Evolutionary conservation across 1,284 basidiomycete genomes (phyloP).

Genomic region (Apiotrichum laibachii): DNA sequence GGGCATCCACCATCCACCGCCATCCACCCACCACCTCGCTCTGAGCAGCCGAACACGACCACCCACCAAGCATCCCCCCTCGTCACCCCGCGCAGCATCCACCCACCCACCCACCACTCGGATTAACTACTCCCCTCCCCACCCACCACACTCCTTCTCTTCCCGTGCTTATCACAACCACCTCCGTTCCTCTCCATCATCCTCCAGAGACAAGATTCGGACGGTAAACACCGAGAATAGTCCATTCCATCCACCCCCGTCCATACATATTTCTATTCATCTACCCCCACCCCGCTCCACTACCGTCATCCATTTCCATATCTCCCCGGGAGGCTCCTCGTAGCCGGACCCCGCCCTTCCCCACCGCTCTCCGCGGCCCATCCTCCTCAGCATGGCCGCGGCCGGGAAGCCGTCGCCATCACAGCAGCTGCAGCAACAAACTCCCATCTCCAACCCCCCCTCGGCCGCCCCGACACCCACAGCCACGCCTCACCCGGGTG

Average conservation of each 20-base stretch:
- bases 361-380: background rate
- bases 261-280: too few species aligned
- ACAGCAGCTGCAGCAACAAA: background rate
- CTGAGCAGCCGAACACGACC: too few species aligned
- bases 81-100: conserved; percentile 2
- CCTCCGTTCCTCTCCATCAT: background rate
- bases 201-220: too few species aligned
- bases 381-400: conserved; percentile 1
- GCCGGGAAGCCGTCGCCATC: conserved; percentile 7
- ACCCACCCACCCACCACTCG: conserved; percentile 2
- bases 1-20: too few species aligned
- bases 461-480: background rate
- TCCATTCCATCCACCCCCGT: too few species aligned
- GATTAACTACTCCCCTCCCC: background rate
- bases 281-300: too few species aligned
- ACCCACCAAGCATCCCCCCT: too few species aligned
- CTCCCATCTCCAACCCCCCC: background rate
- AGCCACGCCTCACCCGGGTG: background rate
- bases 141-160: background rate
- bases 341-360: background rate
- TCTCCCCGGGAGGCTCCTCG: too few species aligned
- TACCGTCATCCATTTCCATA: too few species aligned
- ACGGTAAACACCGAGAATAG: too few species aligned
- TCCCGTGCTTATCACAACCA: background rate
- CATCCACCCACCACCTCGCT: too few species aligned